phyloP scores from a whole-genome alignment of 108 stramenopile species.

The Seminavis robusta region DNA sequence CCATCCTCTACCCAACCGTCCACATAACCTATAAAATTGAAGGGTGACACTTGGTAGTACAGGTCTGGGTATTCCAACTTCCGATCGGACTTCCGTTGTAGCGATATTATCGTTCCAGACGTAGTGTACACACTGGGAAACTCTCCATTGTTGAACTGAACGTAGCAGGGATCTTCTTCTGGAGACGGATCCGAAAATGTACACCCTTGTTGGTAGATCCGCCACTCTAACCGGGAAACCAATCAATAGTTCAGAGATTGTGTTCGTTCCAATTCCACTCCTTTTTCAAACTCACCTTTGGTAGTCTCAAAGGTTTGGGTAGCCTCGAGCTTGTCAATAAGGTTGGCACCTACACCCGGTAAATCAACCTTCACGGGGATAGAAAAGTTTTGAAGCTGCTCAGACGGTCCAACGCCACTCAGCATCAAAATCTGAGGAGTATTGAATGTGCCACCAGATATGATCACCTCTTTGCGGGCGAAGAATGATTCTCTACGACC shows the following conservation, averaged over 20 bases:
- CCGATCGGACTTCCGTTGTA: background rate
- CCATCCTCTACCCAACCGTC: background rate
- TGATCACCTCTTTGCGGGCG: slow-evolving; percentile 51
- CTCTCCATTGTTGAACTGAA: background rate
- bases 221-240: background rate
- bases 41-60: background rate
- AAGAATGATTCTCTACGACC: background rate
- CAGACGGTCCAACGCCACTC: slow-evolving; percentile 54
- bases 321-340: slow-evolving; percentile 41
- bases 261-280: too few species aligned
- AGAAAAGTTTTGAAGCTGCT: slow-evolving; percentile 18
- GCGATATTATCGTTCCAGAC: background rate
- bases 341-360: slow-evolving; percentile 51
- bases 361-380: slow-evolving; percentile 27
- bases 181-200: background rate
- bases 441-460: slow-evolving; percentile 56
- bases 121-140: background rate
- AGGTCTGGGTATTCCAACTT: background rate
- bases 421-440: slow-evolving; percentile 67
- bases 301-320: too few species aligned
- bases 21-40: background rate
- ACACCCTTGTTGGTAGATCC: background rate
- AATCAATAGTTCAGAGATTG: too few species aligned
- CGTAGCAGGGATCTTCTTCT: background rate
- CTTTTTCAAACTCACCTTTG: too few species aligned